Base-by-base conservation (phyloP, 1,284 basidiomycete genomes). In the Cryptococcus sp. region DNA sequence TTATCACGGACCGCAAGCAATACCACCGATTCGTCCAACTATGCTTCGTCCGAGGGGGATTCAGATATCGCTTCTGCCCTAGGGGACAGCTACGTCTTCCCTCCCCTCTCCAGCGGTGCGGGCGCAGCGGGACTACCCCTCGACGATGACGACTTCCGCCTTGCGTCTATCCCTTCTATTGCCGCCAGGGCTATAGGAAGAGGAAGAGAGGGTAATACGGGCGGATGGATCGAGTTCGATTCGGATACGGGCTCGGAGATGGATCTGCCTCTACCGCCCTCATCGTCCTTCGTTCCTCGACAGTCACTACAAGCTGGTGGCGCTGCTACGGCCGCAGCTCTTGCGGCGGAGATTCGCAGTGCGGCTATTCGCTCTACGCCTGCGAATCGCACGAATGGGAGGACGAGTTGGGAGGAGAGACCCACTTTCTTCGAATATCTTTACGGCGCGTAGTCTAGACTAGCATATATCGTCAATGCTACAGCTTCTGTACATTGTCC, bases 371-470 rank as follows among this genome's bases (percentile, higher is more conserved):
- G 31, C 8, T 35, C 31, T 10, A 5, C 31, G 31, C 31, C 31
- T 8, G 31, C 31, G 4, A 10, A 10, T 35, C 31, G 31, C 8
- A 35, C 31, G 13, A 45, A 58, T 17, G 60, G 47, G 49, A 58
- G 59, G 13, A 56, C 52, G 39, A 57, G 53, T 1, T 71, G 70
- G 68, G 59, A 68, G 46, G 71, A 74, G 49, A 74, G 71, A 62
- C 72, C 74, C 17, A 72, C 71, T 8, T 78, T 79, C 65, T 78
- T 79, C 49, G 77, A 78, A 47, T 78, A 76, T 57, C 62, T 79
- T 5, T 79, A 75, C 51, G 76, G 73, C 3, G 57, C 54, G 19
- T 68, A 54, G 10, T 10, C 8, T 35, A 4, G 31, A 35, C 2
- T 35, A 5, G 31, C 31, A 35, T 35, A 10, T 13, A 13, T 35